Percentiles rank a stretch among this genome's conserved stretches.
Evolutionary conservation across 1,284 basidiomycete genomes (phyloP).

Genomic region (Schizopora paradoxa): DNA sequence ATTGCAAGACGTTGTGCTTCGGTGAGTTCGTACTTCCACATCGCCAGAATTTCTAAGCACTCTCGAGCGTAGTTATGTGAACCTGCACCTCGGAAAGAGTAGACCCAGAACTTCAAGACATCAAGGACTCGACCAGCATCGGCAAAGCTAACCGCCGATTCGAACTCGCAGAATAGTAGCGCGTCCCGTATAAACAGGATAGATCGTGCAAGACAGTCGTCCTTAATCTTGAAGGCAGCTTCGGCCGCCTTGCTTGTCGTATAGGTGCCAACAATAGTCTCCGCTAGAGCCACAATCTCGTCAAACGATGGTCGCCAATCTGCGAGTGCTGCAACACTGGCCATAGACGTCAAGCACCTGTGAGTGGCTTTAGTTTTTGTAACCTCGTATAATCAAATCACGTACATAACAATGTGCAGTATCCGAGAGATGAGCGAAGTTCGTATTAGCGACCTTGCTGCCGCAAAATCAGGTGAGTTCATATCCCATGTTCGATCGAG

Average conservation of each 20-base stretch:
- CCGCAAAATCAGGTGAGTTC: slow-evolving; percentile 26
- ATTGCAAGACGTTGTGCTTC: slow-evolving; percentile 17
- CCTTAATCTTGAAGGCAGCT: slow-evolving; percentile 14
- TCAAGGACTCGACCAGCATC: slow-evolving; percentile 26
- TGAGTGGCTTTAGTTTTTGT: background rate
- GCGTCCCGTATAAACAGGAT: slow-evolving; percentile 27
- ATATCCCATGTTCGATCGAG: slow-evolving; percentile 25
- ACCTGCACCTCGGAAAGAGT: slow-evolving; percentile 25
- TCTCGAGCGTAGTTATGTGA: slow-evolving; percentile 29
- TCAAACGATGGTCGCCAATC: slow-evolving; percentile 20
- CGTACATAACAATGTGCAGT: slow-evolving; percentile 22
- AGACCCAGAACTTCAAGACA: slow-evolving; percentile 25
- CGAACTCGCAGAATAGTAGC: slow-evolving; percentile 26
- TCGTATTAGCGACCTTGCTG: slow-evolving; percentile 24
- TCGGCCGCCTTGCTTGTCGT: slow-evolving; percentile 17
- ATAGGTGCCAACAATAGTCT: slow-evolving; percentile 5
- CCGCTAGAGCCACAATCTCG: slow-evolving; percentile 14
- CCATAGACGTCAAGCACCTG: slow-evolving; percentile 12
- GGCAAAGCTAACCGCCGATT: slow-evolving; percentile 24
- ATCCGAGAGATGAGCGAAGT: slow-evolving; percentile 20
- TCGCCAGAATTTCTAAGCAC: slow-evolving; percentile 24
- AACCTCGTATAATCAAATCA: slow-evolving; percentile 15
- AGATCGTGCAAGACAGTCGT: slow-evolving; percentile 23
- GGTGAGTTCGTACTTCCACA: slow-evolving; percentile 25
- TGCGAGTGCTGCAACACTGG: slow-evolving; percentile 17